Evolutionary conservation across 768 basidiomycete genomes (phyloP).

Genomic region (Rhizopogon vesiculosus): DNA sequence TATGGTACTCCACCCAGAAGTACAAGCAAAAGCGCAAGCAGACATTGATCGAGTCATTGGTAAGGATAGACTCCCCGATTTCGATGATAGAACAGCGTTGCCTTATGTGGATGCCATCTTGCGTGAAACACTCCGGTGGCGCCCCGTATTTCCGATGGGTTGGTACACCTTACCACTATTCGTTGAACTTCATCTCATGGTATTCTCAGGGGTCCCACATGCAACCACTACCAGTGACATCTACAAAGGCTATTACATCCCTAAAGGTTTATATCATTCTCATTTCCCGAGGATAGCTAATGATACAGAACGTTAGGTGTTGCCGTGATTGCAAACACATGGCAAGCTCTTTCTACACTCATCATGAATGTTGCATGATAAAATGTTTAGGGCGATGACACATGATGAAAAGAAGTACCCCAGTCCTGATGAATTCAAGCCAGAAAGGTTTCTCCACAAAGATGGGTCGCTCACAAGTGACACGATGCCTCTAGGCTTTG

Average conservation of each 20-base stretch:
- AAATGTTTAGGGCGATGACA: conserved; percentile 25
- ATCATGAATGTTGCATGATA: neutral
- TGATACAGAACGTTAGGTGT: neutral
- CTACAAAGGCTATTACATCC: neutral
- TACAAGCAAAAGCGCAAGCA: conserved; percentile 26
- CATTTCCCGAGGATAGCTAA: neutral
- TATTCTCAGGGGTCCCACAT: neutral
- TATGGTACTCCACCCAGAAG: conserved; percentile 30
- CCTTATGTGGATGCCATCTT: conserved; percentile 28
- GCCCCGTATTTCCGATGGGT: conserved; percentile 26
- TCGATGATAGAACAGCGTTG: conserved; percentile 20
- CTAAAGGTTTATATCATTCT: neutral
- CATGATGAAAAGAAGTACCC: conserved; percentile 28
- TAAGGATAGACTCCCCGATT: conserved; percentile 17
- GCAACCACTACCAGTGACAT: neutral
- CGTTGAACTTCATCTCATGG: neutral
- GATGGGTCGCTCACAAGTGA: neutral
- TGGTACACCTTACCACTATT: neutral
- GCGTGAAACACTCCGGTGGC: conserved; percentile 29
- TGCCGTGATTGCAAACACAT: neutral
- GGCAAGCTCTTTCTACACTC: neutral
- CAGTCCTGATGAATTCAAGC: conserved; percentile 31
- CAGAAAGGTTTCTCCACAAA: conserved; percentile 27
- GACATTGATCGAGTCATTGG: conserved; percentile 30
- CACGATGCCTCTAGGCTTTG: neutral